Base-by-base conservation (phyloP, 805 yeast genomes). In the Kodamaea leandrae region DNA sequence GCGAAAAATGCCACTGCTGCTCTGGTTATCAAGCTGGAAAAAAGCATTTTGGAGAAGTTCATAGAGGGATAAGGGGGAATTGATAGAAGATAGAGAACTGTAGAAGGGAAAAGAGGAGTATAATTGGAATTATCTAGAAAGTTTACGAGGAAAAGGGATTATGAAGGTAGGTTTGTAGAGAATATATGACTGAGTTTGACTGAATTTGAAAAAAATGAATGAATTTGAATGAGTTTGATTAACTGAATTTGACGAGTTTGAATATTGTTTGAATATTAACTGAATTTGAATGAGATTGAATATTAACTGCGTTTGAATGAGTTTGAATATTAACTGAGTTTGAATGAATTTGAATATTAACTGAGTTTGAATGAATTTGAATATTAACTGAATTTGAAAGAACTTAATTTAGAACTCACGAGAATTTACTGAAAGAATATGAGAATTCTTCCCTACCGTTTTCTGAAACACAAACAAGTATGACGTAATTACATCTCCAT, bases 1-100 rank as follows among this genome's bases (percentile, higher is more conserved):
- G 35, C 33, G 8, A 21, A 45, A 23, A 18, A 21, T 10, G 43
- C 41, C 3, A 32, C 54, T 20, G 56, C 60, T 25, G 24, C 37
- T 5, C 21, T 29, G 6, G 23, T 66, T 16, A 49, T 61, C 5
- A 36, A 40, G 4, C 63, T 55, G 40, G 72, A 67, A 43, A 57
- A 55, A 45, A 40, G 16, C 4, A 54, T 63, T 14, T 47, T 66
- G 16, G 27, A 34, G 15, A 49, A 44, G 37, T 53, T 42, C 37
- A 37, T 50, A 30, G 45, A 44, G 16, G 29, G 10, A 14, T 25
- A 25, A 25, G 9, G 28, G 9, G 13, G 13, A 7, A 25, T 6
- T 29, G 10, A 13, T 15, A 12, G 6, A 8, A 14, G 9, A n/a
- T 9, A 14, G 13, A 16, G 16, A 26, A 3, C 26, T 25, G 9